phyloP scores from a whole-genome alignment of 352 stramenopile species.

The Phytophthora ramorum region DNA sequence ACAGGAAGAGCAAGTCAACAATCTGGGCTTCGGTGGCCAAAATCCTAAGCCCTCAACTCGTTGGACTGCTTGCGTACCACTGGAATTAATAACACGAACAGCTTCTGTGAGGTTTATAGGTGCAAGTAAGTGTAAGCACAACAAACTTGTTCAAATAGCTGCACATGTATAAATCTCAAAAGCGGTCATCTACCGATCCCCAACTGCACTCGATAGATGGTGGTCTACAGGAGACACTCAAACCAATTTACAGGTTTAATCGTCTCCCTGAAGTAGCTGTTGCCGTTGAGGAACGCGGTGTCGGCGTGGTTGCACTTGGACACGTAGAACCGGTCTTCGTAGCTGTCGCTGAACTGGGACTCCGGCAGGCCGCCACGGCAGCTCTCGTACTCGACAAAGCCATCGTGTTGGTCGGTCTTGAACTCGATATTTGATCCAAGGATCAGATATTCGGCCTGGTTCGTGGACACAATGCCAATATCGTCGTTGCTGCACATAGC shows the following conservation, averaged over 20 bases:
- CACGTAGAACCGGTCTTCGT: slow-evolving; percentile 61
- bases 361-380: slow-evolving; percentile 44
- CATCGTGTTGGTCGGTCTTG: slow-evolving; percentile 39
- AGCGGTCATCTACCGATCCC: neutral
- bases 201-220: neutral
- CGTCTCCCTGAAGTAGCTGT: slow-evolving; percentile 45
- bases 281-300: slow-evolving; percentile 59
- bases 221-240: slow-evolving; percentile 53
- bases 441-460: slow-evolving; percentile 30
- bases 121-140: too few relatives aligned
- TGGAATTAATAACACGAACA: too few relatives aligned
- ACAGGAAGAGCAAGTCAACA: too few relatives aligned
- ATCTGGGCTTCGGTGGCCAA: too few relatives aligned
- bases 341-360: slow-evolving; percentile 44
- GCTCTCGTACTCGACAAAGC: slow-evolving; percentile 55
- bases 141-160: neutral
- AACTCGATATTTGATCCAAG: slow-evolving; percentile 31
- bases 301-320: slow-evolving; percentile 68
- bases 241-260: slow-evolving; percentile 73
- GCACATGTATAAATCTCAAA: slow-evolving; percentile 1
- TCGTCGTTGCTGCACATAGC: slow-evolving; percentile 52
- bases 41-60: too few relatives aligned
- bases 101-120: too few relatives aligned
- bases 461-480: slow-evolving; percentile 42
- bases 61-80: too few relatives aligned